Conservation (phyloP, 352 stramenopile species). For the Phytophthora ohioensis region DNA sequence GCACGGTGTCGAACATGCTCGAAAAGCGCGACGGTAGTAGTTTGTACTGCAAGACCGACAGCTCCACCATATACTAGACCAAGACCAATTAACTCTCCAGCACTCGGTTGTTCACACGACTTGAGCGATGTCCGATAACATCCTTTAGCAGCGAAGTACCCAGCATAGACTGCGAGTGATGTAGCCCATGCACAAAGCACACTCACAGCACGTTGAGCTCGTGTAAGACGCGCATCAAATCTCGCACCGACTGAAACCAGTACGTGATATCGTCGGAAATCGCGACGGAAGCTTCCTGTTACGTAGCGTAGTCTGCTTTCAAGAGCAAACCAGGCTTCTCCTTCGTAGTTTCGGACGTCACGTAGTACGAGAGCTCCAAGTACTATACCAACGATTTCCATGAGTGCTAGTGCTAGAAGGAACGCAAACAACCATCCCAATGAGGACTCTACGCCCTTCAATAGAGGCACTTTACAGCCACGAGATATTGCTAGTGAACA, state of each 20-base stretch:
- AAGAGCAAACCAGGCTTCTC: constrained; percentile 56
- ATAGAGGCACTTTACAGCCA: constrained; percentile 47
- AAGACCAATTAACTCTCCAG: constrained; percentile 54
- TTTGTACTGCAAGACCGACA: constrained; percentile 54
- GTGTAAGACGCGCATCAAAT: constrained; percentile 73
- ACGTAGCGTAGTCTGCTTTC: constrained; percentile 66
- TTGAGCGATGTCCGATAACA: constrained; percentile 69
- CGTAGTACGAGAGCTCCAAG: constrained; percentile 39
- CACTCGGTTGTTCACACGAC: constrained; percentile 65
- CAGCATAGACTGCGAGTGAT: constrained; percentile 56
- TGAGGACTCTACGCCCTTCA: constrained; percentile 43
- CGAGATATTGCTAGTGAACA: constrained; percentile 50
- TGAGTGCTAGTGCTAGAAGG: constrained; percentile 43
- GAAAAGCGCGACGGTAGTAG: constrained; percentile 48
- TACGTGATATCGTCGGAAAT: constrained; percentile 55
- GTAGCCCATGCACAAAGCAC: constrained; percentile 56
- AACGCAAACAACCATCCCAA: constrained; percentile 62
- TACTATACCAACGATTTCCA: constrained; percentile 40
- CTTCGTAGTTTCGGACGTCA: constrained; percentile 42
- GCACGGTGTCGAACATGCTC: constrained; percentile 68
- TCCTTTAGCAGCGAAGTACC: constrained; percentile 62
- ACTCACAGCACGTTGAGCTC: constrained; percentile 58
- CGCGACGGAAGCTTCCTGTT: constrained; percentile 55
- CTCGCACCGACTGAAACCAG: constrained; percentile 53
- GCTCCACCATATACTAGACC: constrained; percentile 67